Conservation (phyloP, 306 rosid genomes). For the Cajanus cajan region DNA sequence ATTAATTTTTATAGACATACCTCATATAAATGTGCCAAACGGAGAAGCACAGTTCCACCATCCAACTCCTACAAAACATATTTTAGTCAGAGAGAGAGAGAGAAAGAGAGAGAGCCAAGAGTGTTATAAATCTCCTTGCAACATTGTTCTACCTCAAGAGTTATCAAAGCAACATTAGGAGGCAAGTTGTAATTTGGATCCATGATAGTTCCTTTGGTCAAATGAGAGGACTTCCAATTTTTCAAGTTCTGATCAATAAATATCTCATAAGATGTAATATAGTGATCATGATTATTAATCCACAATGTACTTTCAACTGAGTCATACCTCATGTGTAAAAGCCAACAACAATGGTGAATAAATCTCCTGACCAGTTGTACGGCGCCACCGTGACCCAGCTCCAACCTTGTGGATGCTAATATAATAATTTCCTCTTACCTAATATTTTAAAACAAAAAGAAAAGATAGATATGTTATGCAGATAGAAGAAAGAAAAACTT, state of each 20-base stretch:
- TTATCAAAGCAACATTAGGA: slow-evolving; percentile 74
- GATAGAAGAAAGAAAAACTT: not conserved
- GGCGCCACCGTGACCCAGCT: slow-evolving; percentile 71
- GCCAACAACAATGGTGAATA: slow-evolving; percentile 71
- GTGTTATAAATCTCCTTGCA: not conserved
- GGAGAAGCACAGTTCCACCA: slow-evolving; percentile 67
- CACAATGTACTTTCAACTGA: not conserved
- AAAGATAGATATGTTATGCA: not conserved
- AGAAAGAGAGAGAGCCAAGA: slow-evolving; percentile 5
- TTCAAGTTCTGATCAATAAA: slow-evolving; percentile 47
- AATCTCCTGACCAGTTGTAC: slow-evolving; percentile 70
- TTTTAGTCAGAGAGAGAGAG: slow-evolving; percentile 10
- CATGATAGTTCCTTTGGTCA: slow-evolving; percentile 52
- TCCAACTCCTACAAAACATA: slow-evolving; percentile 66
- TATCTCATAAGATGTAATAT: slow-evolving; percentile 1
- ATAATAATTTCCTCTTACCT: slow-evolving; percentile 75
- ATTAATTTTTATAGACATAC: slow-evolving; percentile 33
- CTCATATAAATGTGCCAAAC: slow-evolving; percentile 91
- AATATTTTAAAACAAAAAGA: not conserved
- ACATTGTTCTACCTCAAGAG: slow-evolving; percentile 67
- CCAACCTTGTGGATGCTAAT: slow-evolving; percentile 50
- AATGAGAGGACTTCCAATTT: slow-evolving; percentile 66
- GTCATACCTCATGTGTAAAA: slow-evolving; percentile 63
- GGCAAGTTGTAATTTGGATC: slow-evolving; percentile 74
- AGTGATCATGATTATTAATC: not conserved